These are phyloP conservation scores for Phylloporus sp. DNA, from an alignment of 768 basidiomycete species.

Conservation along the genomic window DNA sequence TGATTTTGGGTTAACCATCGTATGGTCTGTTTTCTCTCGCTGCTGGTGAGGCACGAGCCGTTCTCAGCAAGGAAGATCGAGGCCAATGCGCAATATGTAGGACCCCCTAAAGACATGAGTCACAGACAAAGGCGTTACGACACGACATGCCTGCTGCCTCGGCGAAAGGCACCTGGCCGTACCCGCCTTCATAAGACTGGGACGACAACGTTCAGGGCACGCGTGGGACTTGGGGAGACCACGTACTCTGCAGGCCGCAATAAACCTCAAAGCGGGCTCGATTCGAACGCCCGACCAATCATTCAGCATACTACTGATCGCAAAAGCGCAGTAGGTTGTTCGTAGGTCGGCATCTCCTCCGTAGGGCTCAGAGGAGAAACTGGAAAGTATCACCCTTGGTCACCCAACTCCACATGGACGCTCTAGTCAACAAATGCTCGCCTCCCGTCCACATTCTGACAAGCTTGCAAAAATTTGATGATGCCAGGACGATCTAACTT, in stretches of 20 bases:
- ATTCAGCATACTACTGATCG: slow-evolving; percentile 69
- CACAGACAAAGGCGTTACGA: not conserved
- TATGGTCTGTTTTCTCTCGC: slow-evolving; percentile 51
- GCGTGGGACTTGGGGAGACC: not conserved
- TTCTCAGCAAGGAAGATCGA: slow-evolving; percentile 50
- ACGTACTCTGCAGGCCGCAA: slow-evolving; percentile 68
- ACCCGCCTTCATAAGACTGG: slow-evolving; percentile 92
- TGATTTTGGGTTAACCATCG: slow-evolving; percentile 76
- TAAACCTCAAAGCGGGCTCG: slow-evolving; percentile 54
- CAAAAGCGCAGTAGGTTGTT: slow-evolving; percentile 84
- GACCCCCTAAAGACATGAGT: slow-evolving; percentile 57
- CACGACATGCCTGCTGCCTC: slow-evolving; percentile 73
- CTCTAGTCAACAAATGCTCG: slow-evolving; percentile 23
- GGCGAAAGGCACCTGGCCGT: slow-evolving; percentile 71
- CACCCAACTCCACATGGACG: slow-evolving; percentile 10
- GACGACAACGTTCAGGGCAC: not conserved
- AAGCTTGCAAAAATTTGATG: slow-evolving; percentile 58
- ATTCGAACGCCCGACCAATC: slow-evolving; percentile 76
- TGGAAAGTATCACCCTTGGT: slow-evolving; percentile 25
- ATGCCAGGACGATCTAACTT: slow-evolving; percentile 66
- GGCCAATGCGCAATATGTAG: slow-evolving; percentile 89
- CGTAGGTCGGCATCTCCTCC: slow-evolving; percentile 74
- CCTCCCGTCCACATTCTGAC: slow-evolving; percentile 84
- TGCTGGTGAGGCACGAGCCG: slow-evolving; percentile 23
- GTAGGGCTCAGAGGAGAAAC: slow-evolving; percentile 68